Base-by-base conservation (phyloP, 768 basidiomycete species). In the Leccinum obscurum region DNA sequence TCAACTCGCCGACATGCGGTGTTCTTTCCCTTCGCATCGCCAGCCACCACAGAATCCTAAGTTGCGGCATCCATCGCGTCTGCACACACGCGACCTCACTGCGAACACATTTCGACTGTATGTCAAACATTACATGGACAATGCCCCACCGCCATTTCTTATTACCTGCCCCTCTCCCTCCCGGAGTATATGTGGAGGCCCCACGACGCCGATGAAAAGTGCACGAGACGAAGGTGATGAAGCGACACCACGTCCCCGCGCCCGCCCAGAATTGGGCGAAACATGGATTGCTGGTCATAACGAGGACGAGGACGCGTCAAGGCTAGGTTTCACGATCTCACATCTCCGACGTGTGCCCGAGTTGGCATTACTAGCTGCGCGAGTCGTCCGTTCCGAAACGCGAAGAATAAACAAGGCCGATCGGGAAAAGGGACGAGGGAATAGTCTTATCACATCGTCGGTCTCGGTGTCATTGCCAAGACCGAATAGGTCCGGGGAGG, bases 291-390 rank as follows among this genome's bases (percentile, higher is more conserved):
- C 8, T 14, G 15, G 6, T 14, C 10, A 28, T 26, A 24, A 54
- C 14, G 37, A 54, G 1, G 48, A 58, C 14, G 50, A 57, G 20
- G 44, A 55, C 2, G 41, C 17, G 3, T 44, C 57, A 3, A 61
- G 41, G 1, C 70, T 73, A 37, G 88, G 89, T 1, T 90, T 88
- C 69, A 87, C 89, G 0, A 72, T 92, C 7, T 90, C 90, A 0
- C 86, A 91, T 66, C 79, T 93, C 2, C 84, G 89, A 7, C 87
- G 90, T 51, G 87, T 92, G 0, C 89, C 90, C 9, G 90, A 90
- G 64, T 78, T 93, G 3, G 77, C 82, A 0, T 76, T 83, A 13
- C 77, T 93, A 57, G 89, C 90, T 5, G 75, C 78, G 24, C 78
- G 86, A 10, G 85, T 92, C 2, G 86, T 88, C 11, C 77, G 81